phyloP scores from a whole-genome alignment of 1,139 yeast species.

The Pichiaceae sp. region DNA sequence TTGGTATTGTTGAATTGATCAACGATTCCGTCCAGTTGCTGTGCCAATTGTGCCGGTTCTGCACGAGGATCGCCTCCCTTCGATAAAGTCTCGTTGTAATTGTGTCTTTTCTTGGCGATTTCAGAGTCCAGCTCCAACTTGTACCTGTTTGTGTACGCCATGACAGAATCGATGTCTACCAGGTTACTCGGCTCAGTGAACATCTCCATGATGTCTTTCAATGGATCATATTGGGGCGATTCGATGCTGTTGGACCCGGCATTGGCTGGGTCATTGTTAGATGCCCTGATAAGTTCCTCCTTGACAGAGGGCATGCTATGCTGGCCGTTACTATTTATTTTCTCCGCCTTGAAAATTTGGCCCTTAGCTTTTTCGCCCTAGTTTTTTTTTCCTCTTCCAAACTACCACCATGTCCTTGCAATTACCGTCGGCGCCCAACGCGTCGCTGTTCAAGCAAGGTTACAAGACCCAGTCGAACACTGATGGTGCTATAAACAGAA shows the following conservation, averaged over 20 bases:
- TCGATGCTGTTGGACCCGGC: slow-evolving; percentile 11
- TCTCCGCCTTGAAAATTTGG: slow-evolving; percentile 3
- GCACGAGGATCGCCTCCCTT: slow-evolving; percentile 14
- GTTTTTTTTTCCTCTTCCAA: neutral
- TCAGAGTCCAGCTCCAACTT: slow-evolving; percentile 37
- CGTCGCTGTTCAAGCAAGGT: slow-evolving; percentile 95
- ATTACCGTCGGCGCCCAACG: slow-evolving; percentile 87
- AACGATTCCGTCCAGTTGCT: slow-evolving; percentile 30
- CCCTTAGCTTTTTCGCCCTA: neutral
- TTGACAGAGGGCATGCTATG: slow-evolving; percentile 9
- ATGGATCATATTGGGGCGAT: slow-evolving; percentile 26
- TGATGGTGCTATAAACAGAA: slow-evolving; percentile 91
- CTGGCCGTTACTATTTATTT: slow-evolving; percentile 5
- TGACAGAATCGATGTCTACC: slow-evolving; percentile 37
- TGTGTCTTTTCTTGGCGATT: slow-evolving; percentile 29
- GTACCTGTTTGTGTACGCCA: slow-evolving; percentile 30
- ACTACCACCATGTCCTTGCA: slow-evolving; percentile 64
- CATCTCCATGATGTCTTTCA: slow-evolving; percentile 28
- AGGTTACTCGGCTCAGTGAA: slow-evolving; percentile 37
- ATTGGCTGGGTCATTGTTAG: slow-evolving; percentile 4
- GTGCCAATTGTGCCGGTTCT: slow-evolving; percentile 23
- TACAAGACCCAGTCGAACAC: slow-evolving; percentile 80
- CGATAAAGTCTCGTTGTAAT: slow-evolving; percentile 17
- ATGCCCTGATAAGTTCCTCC: slow-evolving; percentile 16
- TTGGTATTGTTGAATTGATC: slow-evolving; percentile 36